Percentiles rank a stretch among this genome's conserved stretches.
These are phyloP conservation scores for Lanzia echinophila DNA, from an alignment of 2,329 filamentous ascomycete genomes.

Conservation along the genomic window DNA sequence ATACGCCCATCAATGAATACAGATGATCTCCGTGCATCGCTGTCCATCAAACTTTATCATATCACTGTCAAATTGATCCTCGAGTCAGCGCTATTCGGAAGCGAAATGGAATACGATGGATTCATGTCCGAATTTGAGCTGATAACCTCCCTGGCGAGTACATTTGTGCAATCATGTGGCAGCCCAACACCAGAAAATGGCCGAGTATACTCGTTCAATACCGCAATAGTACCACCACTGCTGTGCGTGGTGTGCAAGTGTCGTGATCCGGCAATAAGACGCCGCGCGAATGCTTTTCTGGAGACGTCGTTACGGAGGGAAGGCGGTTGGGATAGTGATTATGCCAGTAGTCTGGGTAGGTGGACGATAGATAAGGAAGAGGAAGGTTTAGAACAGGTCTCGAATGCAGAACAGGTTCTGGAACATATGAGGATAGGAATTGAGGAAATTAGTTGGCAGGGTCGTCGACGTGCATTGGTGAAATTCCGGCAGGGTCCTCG, in stretches of 20 bases:
- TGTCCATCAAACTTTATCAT: background rate
- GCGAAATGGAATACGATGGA: slow-evolving; percentile 6
- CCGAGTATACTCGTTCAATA: background rate
- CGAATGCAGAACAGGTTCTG: background rate
- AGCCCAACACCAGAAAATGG: background rate
- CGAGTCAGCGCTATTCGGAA: background rate
- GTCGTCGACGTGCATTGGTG: background rate
- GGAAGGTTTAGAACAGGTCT: background rate
- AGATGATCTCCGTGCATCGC: background rate
- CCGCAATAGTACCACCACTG: background rate
- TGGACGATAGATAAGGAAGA: slow-evolving; percentile 11
- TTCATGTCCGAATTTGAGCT: slow-evolving; percentile 4
- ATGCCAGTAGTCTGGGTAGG: background rate
- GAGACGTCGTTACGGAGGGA: background rate
- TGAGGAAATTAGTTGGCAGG: background rate
- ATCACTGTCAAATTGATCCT: background rate
- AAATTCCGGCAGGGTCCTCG: background rate
- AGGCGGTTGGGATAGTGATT: slow-evolving; percentile 6
- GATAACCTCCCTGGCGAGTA: slow-evolving; percentile 6
- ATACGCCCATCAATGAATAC: background rate
- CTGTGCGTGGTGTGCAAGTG: slow-evolving; percentile 5
- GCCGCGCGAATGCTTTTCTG: background rate
- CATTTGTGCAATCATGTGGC: background rate
- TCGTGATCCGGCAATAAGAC: slow-evolving; percentile 3
- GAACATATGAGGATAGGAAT: background rate